These are phyloP conservation scores for Acacia pycnantha DNA, from an alignment of 331 rosid species.

Conservation along the genomic window DNA sequence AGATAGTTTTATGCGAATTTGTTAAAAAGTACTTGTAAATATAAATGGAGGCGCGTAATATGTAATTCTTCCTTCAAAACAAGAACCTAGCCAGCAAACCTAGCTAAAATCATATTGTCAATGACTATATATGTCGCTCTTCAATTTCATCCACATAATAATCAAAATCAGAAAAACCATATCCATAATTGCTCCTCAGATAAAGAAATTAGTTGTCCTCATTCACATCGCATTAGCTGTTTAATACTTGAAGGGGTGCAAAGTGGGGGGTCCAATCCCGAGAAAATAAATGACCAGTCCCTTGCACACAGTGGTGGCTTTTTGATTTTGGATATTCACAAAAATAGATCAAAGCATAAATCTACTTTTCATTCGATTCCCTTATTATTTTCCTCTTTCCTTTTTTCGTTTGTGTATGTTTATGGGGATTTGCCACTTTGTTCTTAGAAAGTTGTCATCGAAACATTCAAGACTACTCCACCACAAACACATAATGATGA, in stretches of 20 bases:
- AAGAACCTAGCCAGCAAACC: not conserved
- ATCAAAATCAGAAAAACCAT: not conserved
- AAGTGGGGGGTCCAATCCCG: conserved; percentile 68
- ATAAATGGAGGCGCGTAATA: not conserved
- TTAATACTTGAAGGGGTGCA: conserved; percentile 50
- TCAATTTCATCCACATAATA: not conserved
- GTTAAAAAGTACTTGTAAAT: not conserved
- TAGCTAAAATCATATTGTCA: not conserved
- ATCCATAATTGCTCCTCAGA: not conserved
- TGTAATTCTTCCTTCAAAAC: not conserved
- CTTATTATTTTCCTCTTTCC: not conserved
- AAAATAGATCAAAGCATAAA: not conserved
- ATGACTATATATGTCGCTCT: not conserved
- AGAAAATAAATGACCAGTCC: conserved; percentile 21
- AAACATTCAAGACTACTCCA: not conserved
- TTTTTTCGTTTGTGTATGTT: not conserved
- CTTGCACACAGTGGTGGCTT: not conserved
- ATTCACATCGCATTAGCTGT: not conserved
- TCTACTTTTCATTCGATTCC: not conserved
- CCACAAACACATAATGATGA: too few relatives aligned
- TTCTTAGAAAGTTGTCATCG: not conserved
- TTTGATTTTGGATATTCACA: conserved; percentile 7
- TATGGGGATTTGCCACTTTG: not conserved
- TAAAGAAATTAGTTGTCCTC: not conserved
- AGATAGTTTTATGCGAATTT: not conserved